A percentile compares a stretch with the other conserved stretches of the same genome.
phyloP scores from a whole-genome alignment of 768 basidiomycete species.

The Boletus vinaceobasis region DNA sequence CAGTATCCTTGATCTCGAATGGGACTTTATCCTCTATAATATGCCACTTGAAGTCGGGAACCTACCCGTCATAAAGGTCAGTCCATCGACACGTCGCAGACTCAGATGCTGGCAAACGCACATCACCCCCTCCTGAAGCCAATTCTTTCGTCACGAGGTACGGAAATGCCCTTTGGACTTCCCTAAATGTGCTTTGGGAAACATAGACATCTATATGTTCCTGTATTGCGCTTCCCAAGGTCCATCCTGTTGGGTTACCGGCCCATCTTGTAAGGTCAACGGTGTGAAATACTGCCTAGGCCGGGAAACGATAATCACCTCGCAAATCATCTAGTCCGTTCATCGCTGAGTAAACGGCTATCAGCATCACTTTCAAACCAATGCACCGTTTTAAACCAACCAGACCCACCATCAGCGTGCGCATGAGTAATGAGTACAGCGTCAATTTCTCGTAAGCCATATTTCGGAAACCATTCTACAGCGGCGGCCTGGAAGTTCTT shows the following conservation, averaged over 20 bases:
- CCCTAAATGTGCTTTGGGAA: constrained; percentile 59
- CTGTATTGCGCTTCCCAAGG: constrained; percentile 61
- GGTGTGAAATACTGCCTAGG: neutral
- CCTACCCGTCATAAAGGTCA: constrained; percentile 37
- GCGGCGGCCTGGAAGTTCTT: constrained; percentile 72
- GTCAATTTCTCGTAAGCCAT: constrained; percentile 67
- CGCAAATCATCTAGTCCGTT: constrained; percentile 88
- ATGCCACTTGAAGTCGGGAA: constrained; percentile 82
- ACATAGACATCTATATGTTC: constrained; percentile 71
- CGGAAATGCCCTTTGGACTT: constrained; percentile 71
- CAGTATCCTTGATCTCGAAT: constrained; percentile 66
- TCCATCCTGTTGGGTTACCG: constrained; percentile 57
- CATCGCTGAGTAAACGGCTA: constrained; percentile 50
- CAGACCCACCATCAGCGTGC: constrained; percentile 67
- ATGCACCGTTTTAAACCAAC: neutral
- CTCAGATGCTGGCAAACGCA: constrained; percentile 29
- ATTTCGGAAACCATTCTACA: constrained; percentile 62
- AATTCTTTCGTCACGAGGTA: constrained; percentile 75
- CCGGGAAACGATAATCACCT: constrained; percentile 40
- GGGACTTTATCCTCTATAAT: constrained; percentile 66
- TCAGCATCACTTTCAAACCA: constrained; percentile 1
- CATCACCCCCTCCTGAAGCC: constrained; percentile 79
- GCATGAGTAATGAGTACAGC: constrained; percentile 83
- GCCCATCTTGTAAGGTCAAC: constrained; percentile 3
- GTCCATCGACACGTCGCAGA: neutral